phyloP scores from a whole-genome alignment of 2,329 filamentous ascomycete species.

The Bipolaris sorokiniana region DNA sequence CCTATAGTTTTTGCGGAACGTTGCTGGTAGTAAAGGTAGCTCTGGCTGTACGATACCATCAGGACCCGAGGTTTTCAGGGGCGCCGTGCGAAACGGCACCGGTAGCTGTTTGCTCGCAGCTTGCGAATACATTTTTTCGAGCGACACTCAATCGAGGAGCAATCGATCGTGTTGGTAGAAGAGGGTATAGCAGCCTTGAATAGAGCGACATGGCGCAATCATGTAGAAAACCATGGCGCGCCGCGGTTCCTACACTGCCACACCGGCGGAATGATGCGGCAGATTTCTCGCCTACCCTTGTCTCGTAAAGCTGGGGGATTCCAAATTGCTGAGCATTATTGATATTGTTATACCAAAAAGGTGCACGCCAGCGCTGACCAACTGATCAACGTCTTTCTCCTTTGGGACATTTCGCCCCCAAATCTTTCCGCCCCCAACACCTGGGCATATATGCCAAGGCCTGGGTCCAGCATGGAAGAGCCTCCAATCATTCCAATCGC shows the following conservation, averaged over 20 bases:
- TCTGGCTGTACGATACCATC: slow-evolving; percentile 1
- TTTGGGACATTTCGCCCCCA: slow-evolving; percentile 17
- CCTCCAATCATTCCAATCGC: not conserved
- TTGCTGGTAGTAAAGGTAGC: slow-evolving; percentile 22
- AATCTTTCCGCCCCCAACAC: slow-evolving; percentile 8
- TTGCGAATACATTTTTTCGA: not conserved
- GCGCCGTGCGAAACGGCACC: slow-evolving; percentile 22
- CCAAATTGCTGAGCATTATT: not conserved
- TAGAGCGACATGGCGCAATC: not conserved
- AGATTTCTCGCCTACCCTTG: no score
- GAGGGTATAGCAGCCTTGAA: not conserved
- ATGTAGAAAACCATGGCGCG: not conserved
- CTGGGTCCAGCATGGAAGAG: not conserved
- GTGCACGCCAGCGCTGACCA: slow-evolving; percentile 1
- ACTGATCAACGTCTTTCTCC: not conserved
- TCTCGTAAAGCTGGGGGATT: not conserved
- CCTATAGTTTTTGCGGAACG: slow-evolving; percentile 23
- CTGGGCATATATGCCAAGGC: not conserved
- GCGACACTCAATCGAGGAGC: not conserved
- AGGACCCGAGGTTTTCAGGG: slow-evolving; percentile 4
- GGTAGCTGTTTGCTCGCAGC: not conserved
- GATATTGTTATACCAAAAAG: not conserved
- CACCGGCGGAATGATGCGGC: not conserved
- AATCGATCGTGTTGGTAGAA: not conserved
- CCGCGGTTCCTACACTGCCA: not conserved